A percentile compares a stretch with the other conserved stretches of the same genome.
Evolutionary conservation across 1,284 basidiomycete genomes (phyloP).

Genomic region (Lignosus rhinocerotis): DNA sequence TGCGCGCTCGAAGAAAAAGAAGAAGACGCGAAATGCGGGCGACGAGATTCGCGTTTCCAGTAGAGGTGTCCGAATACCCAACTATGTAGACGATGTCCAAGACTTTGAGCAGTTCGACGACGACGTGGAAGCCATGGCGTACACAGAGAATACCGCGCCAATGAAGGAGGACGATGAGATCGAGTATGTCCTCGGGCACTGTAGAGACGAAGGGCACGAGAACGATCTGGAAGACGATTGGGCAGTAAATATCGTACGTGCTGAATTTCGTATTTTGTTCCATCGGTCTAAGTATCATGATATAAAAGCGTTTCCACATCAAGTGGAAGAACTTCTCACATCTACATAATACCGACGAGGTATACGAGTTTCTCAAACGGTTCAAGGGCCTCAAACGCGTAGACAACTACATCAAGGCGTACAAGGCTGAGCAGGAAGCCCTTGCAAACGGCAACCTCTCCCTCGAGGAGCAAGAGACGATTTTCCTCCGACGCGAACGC

Average conservation of each 20-base stretch:
- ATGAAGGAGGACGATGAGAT: slow-evolving; percentile 85
- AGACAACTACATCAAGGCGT: slow-evolving; percentile 97
- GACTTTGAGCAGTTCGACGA: slow-evolving; percentile 82
- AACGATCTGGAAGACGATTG: slow-evolving; percentile 79
- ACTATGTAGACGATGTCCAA: slow-evolving; percentile 83
- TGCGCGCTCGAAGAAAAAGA: slow-evolving; percentile 84
- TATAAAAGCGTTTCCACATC: slow-evolving; percentile 83
- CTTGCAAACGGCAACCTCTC: slow-evolving; percentile 70
- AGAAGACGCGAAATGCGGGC: slow-evolving; percentile 56
- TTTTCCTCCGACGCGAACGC: slow-evolving; percentile 88
- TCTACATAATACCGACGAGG: slow-evolving; percentile 96
- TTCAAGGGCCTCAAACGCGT: slow-evolving; percentile 96
- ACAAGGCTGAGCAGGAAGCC: slow-evolving; percentile 74
- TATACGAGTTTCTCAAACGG: slow-evolving; percentile 92
- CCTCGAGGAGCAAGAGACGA: slow-evolving; percentile 88
- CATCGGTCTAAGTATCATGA: slow-evolving; percentile 13
- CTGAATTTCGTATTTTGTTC: slow-evolving; percentile 10
- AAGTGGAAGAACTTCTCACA: slow-evolving; percentile 97
- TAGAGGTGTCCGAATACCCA: slow-evolving; percentile 79
- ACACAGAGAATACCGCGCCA: slow-evolving; percentile 48
- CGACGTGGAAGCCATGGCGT: slow-evolving; percentile 56
- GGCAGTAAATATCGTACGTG: slow-evolving; percentile 81
- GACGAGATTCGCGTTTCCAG: slow-evolving; percentile 82
- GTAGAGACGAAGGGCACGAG: slow-evolving; percentile 78
- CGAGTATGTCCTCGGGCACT: slow-evolving; percentile 82